A percentile compares a stretch with the other conserved stretches of the same genome.
Evolutionary conservation across 202 grass and related monocot genomes (phyloP).

Genomic region (Zizania palustris): DNA sequence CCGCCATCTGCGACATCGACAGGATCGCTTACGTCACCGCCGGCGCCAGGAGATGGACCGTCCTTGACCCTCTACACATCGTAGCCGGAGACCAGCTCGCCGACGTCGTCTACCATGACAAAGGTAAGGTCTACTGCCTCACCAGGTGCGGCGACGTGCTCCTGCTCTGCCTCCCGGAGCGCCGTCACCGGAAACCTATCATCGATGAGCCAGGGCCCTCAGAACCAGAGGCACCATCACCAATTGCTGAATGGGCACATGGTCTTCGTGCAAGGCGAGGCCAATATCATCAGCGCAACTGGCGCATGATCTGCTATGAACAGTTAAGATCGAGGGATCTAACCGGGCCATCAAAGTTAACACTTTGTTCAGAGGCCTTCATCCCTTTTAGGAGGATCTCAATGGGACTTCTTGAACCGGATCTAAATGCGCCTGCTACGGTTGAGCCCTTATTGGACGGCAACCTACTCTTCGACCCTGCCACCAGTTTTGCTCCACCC

Average conservation of each 20-base stretch:
- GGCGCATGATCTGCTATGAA: conserved; percentile 44
- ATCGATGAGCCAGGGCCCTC: conserved; percentile 40
- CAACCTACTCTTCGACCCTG: conserved; percentile 47
- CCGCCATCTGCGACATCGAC: conserved; percentile 62
- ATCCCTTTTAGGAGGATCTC: conserved; percentile 19
- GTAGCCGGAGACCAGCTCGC: conserved; percentile 50
- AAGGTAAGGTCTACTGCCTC: conserved; percentile 69
- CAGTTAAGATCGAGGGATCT: conserved; percentile 19
- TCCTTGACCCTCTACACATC: conserved; percentile 45
- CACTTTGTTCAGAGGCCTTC: conserved; percentile 20
- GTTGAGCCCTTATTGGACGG: conserved; percentile 43
- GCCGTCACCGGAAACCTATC: conserved; percentile 41
- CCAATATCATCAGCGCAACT: neutral
- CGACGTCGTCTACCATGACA: conserved; percentile 55
- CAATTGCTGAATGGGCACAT: neutral
- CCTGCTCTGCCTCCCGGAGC: conserved; percentile 56
- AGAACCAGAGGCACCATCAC: neutral
- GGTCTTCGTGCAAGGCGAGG: neutral
- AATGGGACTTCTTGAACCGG: conserved; percentile 40
- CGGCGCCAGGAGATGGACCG: conserved; percentile 53
- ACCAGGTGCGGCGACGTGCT: conserved; percentile 56
- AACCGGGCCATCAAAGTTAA: neutral
- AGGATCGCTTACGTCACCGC: conserved; percentile 63
- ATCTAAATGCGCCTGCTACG: conserved; percentile 40
- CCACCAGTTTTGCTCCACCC: conserved; percentile 46